Percentiles rank a stretch among this genome's conserved stretches.
Conservation (phyloP, 2,329 filamentous ascomycete genomes). For the Pyrenophora tritici-repentis region DNA sequence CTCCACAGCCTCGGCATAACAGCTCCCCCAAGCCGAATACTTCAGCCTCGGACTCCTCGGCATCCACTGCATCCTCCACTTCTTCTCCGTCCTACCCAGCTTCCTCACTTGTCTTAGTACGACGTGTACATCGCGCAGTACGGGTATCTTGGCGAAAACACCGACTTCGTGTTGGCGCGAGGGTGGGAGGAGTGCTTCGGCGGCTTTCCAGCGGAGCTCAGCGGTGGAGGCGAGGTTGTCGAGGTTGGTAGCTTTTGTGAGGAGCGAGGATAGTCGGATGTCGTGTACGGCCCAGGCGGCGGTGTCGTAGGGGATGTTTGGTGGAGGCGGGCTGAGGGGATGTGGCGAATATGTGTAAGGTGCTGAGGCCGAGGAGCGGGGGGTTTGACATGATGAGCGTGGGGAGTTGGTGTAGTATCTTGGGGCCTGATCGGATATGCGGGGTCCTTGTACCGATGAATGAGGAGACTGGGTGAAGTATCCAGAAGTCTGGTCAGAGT, state of each 20-base stretch:
- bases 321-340: background rate
- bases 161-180: background rate
- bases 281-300: background rate
- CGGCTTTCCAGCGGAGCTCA: constrained; percentile 3
- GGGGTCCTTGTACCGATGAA: background rate
- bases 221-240: background rate
- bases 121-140: background rate
- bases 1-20: constrained; percentile 2
- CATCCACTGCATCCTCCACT: constrained; percentile 1
- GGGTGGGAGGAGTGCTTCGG: background rate
- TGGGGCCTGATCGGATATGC: background rate
- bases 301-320: background rate
- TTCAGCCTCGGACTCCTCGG: constrained; percentile 2
- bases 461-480: background rate
- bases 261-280: background rate
- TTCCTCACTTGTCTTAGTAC: background rate
- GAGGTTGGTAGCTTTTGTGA: background rate
- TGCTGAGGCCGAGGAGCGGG: background rate
- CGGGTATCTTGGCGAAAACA: background rate
- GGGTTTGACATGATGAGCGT: background rate
- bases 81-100: background rate
- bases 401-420: background rate
- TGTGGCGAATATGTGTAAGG: background rate
- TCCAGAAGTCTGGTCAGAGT: too few species aligned
- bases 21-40: constrained; percentile 4